Conservation (phyloP, 352 stramenopile genomes). For the Phytophthora cajani region DNA sequence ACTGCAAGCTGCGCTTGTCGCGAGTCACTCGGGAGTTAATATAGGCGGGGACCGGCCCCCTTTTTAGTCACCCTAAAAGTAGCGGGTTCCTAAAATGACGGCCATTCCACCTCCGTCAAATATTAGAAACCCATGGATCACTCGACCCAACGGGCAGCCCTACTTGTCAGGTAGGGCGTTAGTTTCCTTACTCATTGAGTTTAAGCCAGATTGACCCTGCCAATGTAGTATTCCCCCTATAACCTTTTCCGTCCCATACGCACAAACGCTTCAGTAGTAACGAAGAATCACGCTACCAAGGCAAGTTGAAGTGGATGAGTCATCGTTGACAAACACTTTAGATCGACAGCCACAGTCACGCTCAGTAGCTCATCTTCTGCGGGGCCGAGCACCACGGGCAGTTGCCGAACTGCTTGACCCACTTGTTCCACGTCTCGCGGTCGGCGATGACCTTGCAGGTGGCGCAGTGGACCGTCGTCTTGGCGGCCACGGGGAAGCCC, state of each 20-base stretch:
- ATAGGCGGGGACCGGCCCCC: slow-evolving; percentile 59
- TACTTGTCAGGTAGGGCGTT: slow-evolving; percentile 90
- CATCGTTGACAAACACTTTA: slow-evolving; percentile 7
- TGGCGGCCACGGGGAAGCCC: slow-evolving; percentile 87
- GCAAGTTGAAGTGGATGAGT: slow-evolving; percentile 29
- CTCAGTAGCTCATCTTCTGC: slow-evolving; percentile 88
- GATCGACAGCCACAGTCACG: neutral
- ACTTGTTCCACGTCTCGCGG: slow-evolving; percentile 90
- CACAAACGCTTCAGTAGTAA: slow-evolving; percentile 8
- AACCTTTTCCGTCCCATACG: neutral
- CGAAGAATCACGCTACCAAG: neutral
- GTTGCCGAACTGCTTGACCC: slow-evolving; percentile 86
- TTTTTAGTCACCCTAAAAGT: slow-evolving; percentile 54
- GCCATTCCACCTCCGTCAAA: slow-evolving; percentile 86
- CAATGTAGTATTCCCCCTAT: neutral
- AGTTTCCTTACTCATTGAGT: slow-evolving; percentile 95
- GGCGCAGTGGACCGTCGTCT: slow-evolving; percentile 89
- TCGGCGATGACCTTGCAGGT: slow-evolving; percentile 90
- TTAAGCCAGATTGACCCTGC: slow-evolving; percentile 64
- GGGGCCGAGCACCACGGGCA: slow-evolving; percentile 83
- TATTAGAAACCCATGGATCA: slow-evolving; percentile 65
- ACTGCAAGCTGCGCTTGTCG: no score
- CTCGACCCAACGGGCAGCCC: slow-evolving; percentile 56
- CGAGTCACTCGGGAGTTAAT: neutral
- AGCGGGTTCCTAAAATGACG: slow-evolving; percentile 42